Evolutionary conservation across 192 early-diverging fungal species (phyloP), one percentile per base, ranked within the genome.

Genomic region (Entomortierella beljakovae): DNA sequence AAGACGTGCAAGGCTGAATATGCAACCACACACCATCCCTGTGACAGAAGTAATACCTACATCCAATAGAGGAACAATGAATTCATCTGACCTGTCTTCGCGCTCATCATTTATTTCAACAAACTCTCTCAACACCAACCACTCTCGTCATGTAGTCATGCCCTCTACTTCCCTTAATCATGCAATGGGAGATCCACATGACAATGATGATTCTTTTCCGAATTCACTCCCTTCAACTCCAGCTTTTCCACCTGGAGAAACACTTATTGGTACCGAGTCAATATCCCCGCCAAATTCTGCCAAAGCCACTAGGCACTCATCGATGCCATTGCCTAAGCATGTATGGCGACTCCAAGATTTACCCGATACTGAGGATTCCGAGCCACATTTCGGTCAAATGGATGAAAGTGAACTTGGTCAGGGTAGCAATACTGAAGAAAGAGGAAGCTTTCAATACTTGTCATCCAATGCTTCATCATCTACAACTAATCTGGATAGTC

Each of bases 381-480:
- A 59, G 3, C 15, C 23, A 18, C 72, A 76, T 10, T 53, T 57
- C 6, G 50, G 62, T 0, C 28, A 63, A 0, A 42, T 32, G 16
- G 63, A 74, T 15, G 51, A 61, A 18, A 42, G 37, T 11, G 49
- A 34, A 1, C 50, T 57, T 13, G 69, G 38, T 0, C 22, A 23
- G 0, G 35, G 26, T 42, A 26, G 8, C 16, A 37, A 18, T 3
- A 23, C 32, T 6, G 73, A 77, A 9, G 66, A 68, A 11, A 31
- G 58, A 1, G 53, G 35, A 25, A 61, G 57, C 6, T 65, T 79
- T 26, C 67, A 69, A 7, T 79, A 79, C 23, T 70, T 61, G 23
- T 26, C 61, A 7, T 70, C 75, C 23, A 79, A 79, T 33, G 75
- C 75, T n/a, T n/a, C n/a, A 11, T 79, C 75, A 18, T 79, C 75